Conservation (phyloP, 371 early-diverging fungal genomes). For the Amoeboaphelidium protococcarum region DNA sequence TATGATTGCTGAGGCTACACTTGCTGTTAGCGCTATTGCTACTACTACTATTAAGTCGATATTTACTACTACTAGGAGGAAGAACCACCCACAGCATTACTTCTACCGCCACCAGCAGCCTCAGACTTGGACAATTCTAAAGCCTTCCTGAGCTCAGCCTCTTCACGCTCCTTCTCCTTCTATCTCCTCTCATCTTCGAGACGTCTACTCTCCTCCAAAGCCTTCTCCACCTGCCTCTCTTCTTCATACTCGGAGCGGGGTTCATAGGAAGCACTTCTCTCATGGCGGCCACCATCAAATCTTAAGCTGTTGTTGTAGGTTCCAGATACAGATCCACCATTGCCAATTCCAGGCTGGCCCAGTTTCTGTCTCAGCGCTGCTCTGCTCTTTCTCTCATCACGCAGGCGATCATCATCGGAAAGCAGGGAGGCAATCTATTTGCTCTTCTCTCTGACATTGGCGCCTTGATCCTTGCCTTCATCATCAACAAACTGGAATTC, state of each 20-base stretch:
- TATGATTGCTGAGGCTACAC: conserved; percentile 9
- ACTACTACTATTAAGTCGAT: background rate
- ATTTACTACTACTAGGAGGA: too few relatives aligned
- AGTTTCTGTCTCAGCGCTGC: background rate
- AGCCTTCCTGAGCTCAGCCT: conserved; percentile 22
- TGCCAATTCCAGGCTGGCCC: background rate
- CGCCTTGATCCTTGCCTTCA: conserved; percentile 48
- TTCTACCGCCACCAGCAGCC: conserved; percentile 13
- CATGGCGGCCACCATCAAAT: conserved; percentile 11
- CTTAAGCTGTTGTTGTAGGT: conserved; percentile 1
- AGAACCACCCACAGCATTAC: conserved; percentile 2
- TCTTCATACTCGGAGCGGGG: conserved; percentile 26
- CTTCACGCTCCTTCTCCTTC: conserved; percentile 12
- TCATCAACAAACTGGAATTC: conserved; percentile 89
- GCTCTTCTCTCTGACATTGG: background rate
- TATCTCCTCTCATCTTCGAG: conserved; percentile 24
- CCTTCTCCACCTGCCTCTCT: conserved; percentile 46
- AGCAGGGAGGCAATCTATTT: conserved; percentile 9
- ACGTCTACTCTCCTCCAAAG: conserved; percentile 54
- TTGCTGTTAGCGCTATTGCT: conserved; percentile 9
- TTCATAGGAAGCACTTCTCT: conserved; percentile 14
- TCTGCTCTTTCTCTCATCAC: conserved; percentile 37
- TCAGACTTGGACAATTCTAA: conserved; percentile 29
- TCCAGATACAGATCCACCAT: conserved; percentile 1
- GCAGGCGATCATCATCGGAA: conserved; percentile 43